Evolutionary conservation across 345 rosid genomes (phyloP), one percentile per base, ranked within the genome.

Genomic region (Geranium rotundifolium): DNA sequence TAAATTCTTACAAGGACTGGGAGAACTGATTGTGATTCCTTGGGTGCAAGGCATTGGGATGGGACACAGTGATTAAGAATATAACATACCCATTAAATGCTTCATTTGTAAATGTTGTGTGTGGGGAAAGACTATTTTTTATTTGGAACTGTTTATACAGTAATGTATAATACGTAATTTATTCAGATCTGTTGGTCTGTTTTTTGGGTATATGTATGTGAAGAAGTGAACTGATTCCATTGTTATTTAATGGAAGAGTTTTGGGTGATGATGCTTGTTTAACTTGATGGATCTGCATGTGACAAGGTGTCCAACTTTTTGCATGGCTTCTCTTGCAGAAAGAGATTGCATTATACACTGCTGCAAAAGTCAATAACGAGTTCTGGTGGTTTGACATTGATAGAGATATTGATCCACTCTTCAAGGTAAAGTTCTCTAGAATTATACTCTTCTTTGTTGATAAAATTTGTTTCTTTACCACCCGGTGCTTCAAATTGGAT

Each of bases 311-410:
- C 50, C 9, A 41, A 41, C 50, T 41, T 41, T 41, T 41, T 13
- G 5, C 14, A n/a, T n/a, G 9, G 10, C 68, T 76, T 56, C 66
- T 62, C 68, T 65, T 76, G 90, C 93, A 92, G 98, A 92, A 92
- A 75, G 98, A 89, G 82, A 75, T 92, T 72, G 98, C 93, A 68
- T 79, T 92, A 66, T 92, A 92, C 63, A 92, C 95, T 0, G 98
- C 98, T 79, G 84, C 86, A 55, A 92, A 87, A 74, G 64, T 76
- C 70, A 83, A 72, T 72, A 81, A 76, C 76, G 98, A 89, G 54
- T 92, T 89, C 65, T 69, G 78, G 70, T 89, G 90, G 91, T 92
- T 89, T 78, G 90, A 92, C 75, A 80, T 92, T 63, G 98, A 92
- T 76, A 85, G 89, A 69, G 98, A 92, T 73, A 76, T 92, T 61